Evolutionary conservation across 306 rosid genomes (phyloP).

Genomic region (Senna siamea): DNA sequence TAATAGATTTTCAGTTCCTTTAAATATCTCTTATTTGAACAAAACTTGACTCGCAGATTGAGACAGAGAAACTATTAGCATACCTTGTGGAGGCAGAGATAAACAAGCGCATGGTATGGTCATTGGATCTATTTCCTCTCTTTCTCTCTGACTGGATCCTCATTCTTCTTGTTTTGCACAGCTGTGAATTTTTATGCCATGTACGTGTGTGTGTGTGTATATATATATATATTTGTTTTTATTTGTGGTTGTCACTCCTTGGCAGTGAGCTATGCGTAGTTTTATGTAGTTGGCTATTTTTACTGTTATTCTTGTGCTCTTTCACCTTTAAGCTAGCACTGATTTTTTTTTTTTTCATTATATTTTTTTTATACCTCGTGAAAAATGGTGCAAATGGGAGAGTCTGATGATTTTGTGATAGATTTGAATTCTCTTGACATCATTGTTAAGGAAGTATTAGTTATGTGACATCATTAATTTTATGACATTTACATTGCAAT

Average conservation of each 20-base stretch:
- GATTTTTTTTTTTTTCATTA: not conserved
- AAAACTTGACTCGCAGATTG: constrained; percentile 59
- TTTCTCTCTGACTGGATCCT: not conserved
- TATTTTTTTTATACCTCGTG: not conserved
- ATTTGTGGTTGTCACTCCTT: constrained; percentile 1
- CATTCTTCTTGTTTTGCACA: not conserved
- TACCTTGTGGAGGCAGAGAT: constrained; percentile 91
- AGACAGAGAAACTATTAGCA: constrained; percentile 93
- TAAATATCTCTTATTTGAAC: constrained; percentile 27
- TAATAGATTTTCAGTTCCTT: constrained; percentile 33
- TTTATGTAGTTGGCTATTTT: not conserved
- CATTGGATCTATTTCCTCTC: not conserved
- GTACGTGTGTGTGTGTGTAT: not conserved
- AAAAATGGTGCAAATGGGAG: not conserved
- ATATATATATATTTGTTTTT: not conserved
- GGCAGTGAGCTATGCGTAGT: not conserved
- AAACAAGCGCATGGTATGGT: constrained; percentile 77
- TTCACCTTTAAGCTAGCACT: constrained; percentile 4
- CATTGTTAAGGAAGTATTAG: not conserved
- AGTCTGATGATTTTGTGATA: not conserved
- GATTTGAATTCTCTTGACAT: not conserved
- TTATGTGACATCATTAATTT: constrained; percentile 18
- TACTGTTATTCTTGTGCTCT: constrained; percentile 5
- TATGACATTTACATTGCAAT: not conserved
- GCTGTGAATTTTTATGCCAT: not conserved